Conservation (phyloP, 805 yeast genomes). For the Naumovozyma castellii region DNA sequence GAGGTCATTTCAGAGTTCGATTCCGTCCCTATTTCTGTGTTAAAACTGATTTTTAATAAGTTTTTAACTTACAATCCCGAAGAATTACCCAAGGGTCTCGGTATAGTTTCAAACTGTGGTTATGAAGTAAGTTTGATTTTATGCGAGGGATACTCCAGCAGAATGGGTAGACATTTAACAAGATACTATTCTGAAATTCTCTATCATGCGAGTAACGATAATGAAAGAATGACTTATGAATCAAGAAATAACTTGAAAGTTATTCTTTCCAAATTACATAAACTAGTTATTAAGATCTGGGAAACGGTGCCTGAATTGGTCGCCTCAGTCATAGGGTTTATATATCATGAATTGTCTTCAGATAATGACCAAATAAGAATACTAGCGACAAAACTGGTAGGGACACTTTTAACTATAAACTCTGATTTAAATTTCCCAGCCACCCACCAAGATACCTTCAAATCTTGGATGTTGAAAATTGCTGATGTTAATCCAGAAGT, state of each 20-base stretch:
- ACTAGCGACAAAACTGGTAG: constrained; percentile 66
- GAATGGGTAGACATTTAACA: constrained; percentile 66
- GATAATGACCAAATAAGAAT: constrained; percentile 53
- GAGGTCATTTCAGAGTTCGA: constrained; percentile 69
- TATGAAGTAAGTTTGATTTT: constrained; percentile 56
- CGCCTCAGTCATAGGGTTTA: constrained; percentile 63
- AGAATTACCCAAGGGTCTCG: constrained; percentile 25
- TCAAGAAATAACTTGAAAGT: constrained; percentile 15
- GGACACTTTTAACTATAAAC: constrained; percentile 45
- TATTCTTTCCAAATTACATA: constrained; percentile 53
- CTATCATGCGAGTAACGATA: constrained; percentile 36
- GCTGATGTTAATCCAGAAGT: constrained; percentile 59
- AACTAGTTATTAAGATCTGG: constrained; percentile 62
- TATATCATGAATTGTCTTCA: constrained; percentile 73
- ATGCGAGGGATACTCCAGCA: constrained; percentile 60
- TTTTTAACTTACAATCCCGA: constrained; percentile 35
- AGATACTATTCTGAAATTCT: constrained; percentile 72
- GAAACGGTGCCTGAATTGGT: constrained; percentile 64
- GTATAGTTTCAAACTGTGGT: constrained; percentile 39
- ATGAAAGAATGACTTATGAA: constrained; percentile 16
- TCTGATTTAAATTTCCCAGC: constrained; percentile 49
- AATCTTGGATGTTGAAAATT: constrained; percentile 65
- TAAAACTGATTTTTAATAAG: constrained; percentile 56
- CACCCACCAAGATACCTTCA: constrained; percentile 52
- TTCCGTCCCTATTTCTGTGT: constrained; percentile 47